Base-by-base conservation (phyloP, 2,329 filamentous ascomycete species). In the Hysterium pulicare region DNA sequence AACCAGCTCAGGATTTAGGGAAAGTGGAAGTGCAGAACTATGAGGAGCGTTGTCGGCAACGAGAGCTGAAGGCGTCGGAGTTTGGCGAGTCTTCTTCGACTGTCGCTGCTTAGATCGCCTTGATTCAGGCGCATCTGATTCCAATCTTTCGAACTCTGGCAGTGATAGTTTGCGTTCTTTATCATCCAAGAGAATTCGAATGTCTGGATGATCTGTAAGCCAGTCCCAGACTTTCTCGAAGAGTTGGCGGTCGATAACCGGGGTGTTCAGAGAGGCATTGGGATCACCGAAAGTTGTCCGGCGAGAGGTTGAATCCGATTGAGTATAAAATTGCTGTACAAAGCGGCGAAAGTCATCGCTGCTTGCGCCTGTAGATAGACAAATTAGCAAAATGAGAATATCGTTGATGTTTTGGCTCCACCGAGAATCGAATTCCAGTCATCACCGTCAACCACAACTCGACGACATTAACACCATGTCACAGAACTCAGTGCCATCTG, bases 211-310 rank as follows among this genome's bases (percentile, higher is more conserved):
- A 33, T 63, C 64, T 9, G 64, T 71, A 38, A 84, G 65, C 79
- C 78, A 83, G 26, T 66, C 63, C 78, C 81, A 83, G 26, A 79
- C 67, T 37, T 71, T 73, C 37, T 74, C 70, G 44, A 79, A 66
- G 46, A 83, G 74, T 6, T 49, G 62, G 26, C 71, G 70, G 51
- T 81, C 77, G 36, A 79, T 33, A 17, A 30, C 46, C 20, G 47
- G 40, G 20, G 43, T 43, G n/a, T 52, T 45, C 32, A 51, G 51
- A 33, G 51, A 22, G 8, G 5, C 33, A 19, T 32, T 19, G 10
- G n/a, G 13, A 9, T 19, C 15, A 8, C 21, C 4, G 15, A 24
- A 21, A 3, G 42, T 26, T 17, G 17, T 37, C 24, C 33, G 16
- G 26, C 50, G 42, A 15, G 31, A 44, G 6, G 54, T 44, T 8